Evolutionary conservation across 2,329 filamentous ascomycete genomes (phyloP).

Genomic region (Xylariaceae sp.): DNA sequence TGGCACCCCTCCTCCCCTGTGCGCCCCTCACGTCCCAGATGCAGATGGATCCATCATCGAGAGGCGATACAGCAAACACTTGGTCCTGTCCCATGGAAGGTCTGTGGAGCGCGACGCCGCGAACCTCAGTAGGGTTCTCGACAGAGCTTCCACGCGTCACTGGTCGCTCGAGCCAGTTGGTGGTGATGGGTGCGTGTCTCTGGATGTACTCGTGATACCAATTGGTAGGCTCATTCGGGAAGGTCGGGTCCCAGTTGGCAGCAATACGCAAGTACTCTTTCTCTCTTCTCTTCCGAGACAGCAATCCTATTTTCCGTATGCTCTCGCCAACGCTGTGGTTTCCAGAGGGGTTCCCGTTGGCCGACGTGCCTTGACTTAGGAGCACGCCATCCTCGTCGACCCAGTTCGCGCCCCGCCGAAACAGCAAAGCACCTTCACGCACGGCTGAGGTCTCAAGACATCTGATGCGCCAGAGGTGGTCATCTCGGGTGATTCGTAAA

Average conservation of each 20-base stretch:
- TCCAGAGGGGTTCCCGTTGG: conserved; percentile 22
- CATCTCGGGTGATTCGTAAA: conserved; percentile 63
- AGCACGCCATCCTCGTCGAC: conserved; percentile 25
- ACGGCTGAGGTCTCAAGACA: conserved; percentile 68
- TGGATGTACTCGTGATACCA: conserved; percentile 92
- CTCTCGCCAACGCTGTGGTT: conserved; percentile 26
- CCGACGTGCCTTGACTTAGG: conserved; percentile 15
- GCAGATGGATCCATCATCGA: conserved; percentile 84
- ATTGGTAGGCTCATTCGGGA: conserved; percentile 63
- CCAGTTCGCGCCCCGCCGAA: conserved; percentile 42
- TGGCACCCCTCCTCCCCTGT: conserved; percentile 49
- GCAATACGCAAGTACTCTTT: conserved; percentile 51
- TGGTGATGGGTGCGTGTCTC: conserved; percentile 64
- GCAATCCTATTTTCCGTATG: conserved; percentile 18
- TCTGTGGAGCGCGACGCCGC: conserved; percentile 65
- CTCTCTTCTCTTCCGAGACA: conserved; percentile 25
- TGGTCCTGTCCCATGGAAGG: conserved; percentile 46
- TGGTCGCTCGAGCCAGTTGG: conserved; percentile 72
- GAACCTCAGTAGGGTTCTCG: conserved; percentile 56
- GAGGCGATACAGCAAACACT: conserved; percentile 62
- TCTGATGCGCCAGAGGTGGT: conserved; percentile 67
- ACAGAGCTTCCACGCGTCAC: conserved; percentile 36
- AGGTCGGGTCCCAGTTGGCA: conserved; percentile 79
- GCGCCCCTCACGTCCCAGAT: conserved; percentile 71
- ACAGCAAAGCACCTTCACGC: conserved; percentile 49